Evolutionary conservation across 1,139 yeast species (phyloP).

Genomic region (Nakaseomyces kungkrabaensis): DNA sequence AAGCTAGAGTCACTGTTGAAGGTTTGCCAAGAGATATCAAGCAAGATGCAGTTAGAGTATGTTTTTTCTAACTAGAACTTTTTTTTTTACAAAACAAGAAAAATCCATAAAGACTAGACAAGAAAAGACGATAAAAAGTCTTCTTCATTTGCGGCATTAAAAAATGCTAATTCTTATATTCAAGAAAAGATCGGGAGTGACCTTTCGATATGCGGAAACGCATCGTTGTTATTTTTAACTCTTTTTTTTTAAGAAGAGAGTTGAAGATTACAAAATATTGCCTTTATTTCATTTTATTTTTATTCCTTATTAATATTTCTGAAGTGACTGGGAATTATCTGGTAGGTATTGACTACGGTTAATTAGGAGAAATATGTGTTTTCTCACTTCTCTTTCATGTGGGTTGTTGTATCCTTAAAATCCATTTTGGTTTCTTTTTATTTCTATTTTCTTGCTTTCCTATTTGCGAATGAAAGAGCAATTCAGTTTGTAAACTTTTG

Average conservation of each 20-base stretch:
- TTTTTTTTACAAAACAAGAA: neutral
- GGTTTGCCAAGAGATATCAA: constrained; percentile 74
- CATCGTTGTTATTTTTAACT: too few relatives aligned
- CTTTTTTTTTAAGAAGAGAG: neutral
- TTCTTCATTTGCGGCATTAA: too few relatives aligned
- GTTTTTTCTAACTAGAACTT: constrained; percentile 30
- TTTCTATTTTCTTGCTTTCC: neutral
- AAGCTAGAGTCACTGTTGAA: constrained; percentile 66
- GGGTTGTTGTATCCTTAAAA: neutral
- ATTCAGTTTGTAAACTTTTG: neutral
- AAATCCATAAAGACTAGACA: neutral
- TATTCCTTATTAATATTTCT: neutral
- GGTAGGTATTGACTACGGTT: neutral
- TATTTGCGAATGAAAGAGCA: neutral
- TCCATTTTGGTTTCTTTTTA: neutral
- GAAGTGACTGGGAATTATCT: neutral
- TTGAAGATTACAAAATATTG: neutral
- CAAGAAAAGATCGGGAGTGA: too few relatives aligned
- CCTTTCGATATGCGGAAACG: too few relatives aligned
- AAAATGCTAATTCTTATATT: too few relatives aligned
- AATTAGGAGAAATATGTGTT: neutral
- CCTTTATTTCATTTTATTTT: neutral
- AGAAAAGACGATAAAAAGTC: neutral
- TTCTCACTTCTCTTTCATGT: neutral
- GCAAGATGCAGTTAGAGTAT: constrained; percentile 72